Percentiles rank a stretch among this genome's conserved stretches.
These are phyloP conservation scores for Raffaelea arxii DNA, from an alignment of 2,329 filamentous ascomycete species.

Conservation along the genomic window DNA sequence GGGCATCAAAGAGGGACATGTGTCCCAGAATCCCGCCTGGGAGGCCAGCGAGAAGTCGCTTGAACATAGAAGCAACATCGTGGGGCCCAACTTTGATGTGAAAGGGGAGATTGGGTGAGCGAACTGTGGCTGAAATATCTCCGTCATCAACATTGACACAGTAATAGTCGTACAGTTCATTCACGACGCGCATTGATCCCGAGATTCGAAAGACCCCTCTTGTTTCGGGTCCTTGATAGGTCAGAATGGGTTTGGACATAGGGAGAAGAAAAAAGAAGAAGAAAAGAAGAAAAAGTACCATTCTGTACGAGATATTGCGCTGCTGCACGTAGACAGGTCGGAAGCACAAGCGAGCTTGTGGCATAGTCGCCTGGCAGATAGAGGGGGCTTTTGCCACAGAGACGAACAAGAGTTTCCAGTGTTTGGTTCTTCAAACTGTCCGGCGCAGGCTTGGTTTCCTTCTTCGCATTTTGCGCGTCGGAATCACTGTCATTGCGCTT, in stretches of 20 bases:
- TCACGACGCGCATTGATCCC: slow-evolving; percentile 47
- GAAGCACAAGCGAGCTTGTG: slow-evolving; percentile 46
- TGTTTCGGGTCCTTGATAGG: slow-evolving; percentile 26
- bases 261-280: too few relatives aligned
- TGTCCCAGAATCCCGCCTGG: slow-evolving; percentile 59
- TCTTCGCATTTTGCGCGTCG: slow-evolving; percentile 24
- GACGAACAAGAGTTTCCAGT: slow-evolving; percentile 48
- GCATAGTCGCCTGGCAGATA: slow-evolving; percentile 51
- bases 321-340: slow-evolving; percentile 57
- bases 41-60: slow-evolving; percentile 51
- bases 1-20: slow-evolving; percentile 48
- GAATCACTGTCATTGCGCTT: slow-evolving; percentile 41
- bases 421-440: slow-evolving; percentile 38
- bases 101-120: slow-evolving; percentile 46
- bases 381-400: slow-evolving; percentile 53
- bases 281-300: slow-evolving; percentile 28
- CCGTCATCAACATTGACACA: slow-evolving; percentile 35
- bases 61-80: slow-evolving; percentile 59
- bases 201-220: slow-evolving; percentile 55
- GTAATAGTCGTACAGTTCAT: slow-evolving; percentile 55
- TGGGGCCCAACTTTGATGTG: slow-evolving; percentile 52
- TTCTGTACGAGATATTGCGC: slow-evolving; percentile 55
- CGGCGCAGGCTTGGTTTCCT: slow-evolving; percentile 29
- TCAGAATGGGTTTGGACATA: background rate
- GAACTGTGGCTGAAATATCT: slow-evolving; percentile 46